Base-by-base conservation (phyloP, 2,329 filamentous ascomycete species). In the Knoxdaviesia capensis region DNA sequence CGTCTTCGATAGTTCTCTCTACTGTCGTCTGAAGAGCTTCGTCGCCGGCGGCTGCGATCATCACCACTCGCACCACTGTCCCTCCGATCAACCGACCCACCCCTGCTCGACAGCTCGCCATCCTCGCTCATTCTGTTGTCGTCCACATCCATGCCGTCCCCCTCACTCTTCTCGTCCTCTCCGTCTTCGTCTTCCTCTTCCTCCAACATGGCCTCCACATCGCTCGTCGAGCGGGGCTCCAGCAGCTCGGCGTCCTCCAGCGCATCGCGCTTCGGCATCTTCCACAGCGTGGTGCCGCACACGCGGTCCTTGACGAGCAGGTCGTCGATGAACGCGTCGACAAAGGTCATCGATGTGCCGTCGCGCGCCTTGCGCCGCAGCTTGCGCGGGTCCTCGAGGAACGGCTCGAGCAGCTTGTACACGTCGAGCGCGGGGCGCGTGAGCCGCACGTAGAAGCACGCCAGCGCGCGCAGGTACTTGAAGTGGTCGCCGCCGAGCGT, bases 271-370 rank as follows among this genome's bases (percentile, higher is more conserved):
- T 76, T 76, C 4, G 87, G 83, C 68, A 98, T 71, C 63, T 94
- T 93, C 77, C 85, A 92, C 50, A 98, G 56, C 54, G 79, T 92
- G 3, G 90, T 96, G 34, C 78, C 88, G 55, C 88, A 96, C 0
- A 94, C 79, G 41, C 90, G 71, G 44, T 92, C 84, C 60, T 93
- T 93, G 0, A 74, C 80, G 47, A 98, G 64, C 49, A 98, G 61
- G 47, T 94, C 86, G 57, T 98, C 90, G 43, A 96, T 75, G 56
- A 98, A 96, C 51, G 88, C 79, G 58, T 98, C 90, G 59, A 98
- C 67, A 53, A 73, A 80, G 3, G 84, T 90, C 50, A 98, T 57
- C 8, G 64, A 68, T 48, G 82, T 87, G 1, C 82, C 81, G 31
- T 75, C 73, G 48, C 85, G 74, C 9, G 77, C 80, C 50, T 81